A percentile compares a stretch with the other conserved stretches of the same genome.
These are phyloP conservation scores for Coemansia sp. DNA, from an alignment of 192 early-diverging fungal species.

Conservation along the genomic window DNA sequence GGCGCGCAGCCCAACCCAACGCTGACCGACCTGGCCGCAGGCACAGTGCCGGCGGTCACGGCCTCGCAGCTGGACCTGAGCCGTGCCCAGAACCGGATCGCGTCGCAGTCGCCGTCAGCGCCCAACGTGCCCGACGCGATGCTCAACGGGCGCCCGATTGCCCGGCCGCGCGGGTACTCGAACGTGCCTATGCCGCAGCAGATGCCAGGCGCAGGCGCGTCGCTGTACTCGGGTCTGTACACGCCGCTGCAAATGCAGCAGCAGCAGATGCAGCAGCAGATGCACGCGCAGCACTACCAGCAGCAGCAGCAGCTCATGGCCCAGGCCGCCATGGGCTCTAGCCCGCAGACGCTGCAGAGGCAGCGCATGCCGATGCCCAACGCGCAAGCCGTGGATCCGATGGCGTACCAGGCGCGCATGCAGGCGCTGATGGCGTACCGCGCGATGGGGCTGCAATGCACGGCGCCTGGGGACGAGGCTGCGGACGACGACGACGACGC, in stretches of 20 bases:
- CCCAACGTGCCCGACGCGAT: constrained; percentile 20
- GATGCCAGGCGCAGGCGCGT: constrained; percentile 4
- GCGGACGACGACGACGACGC: constrained; percentile 22
- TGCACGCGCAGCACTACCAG: constrained; percentile 31
- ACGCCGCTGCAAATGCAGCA: constrained; percentile 42
- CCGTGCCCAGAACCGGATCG: constrained; percentile 2
- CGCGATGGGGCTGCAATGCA: constrained; percentile 52
- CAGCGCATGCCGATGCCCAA: constrained; percentile 42
- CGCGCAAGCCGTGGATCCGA: constrained; percentile 41
- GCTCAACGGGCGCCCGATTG: constrained; percentile 30
- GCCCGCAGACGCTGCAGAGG: constrained; percentile 17
- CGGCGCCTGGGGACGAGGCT: constrained; percentile 35
- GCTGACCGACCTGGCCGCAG: constrained; percentile 22
- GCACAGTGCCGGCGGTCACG: neutral
- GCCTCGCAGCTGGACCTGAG: constrained; percentile 4
- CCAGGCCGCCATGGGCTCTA: constrained; percentile 6
- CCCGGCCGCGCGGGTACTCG: constrained; percentile 33
- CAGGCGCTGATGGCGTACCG: constrained; percentile 51
- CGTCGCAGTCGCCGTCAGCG: constrained; percentile 33
- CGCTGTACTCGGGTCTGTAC: constrained; percentile 41
- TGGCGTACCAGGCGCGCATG: constrained; percentile 41
- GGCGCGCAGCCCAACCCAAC: constrained; percentile 16
- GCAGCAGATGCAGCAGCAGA: constrained; percentile 24
- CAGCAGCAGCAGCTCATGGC: constrained; percentile 12
- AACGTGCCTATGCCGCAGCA: constrained; percentile 6